Evolutionary conservation across 179 eudicot species (phyloP).

Genomic region (Beta lomatogona): DNA sequence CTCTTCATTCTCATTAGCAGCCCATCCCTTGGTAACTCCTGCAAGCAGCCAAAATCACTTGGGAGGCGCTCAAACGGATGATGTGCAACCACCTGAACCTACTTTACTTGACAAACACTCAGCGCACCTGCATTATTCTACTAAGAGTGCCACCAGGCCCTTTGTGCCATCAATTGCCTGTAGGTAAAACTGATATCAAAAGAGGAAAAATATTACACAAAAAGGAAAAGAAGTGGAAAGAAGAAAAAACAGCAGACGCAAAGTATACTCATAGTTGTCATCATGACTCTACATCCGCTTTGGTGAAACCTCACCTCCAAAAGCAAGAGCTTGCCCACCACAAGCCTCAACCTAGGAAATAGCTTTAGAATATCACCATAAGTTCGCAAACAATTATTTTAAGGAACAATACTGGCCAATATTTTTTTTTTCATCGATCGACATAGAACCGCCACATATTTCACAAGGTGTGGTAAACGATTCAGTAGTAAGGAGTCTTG

Average conservation of each 20-base stretch:
- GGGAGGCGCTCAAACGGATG: not conserved
- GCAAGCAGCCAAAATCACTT: slow-evolving; percentile 25
- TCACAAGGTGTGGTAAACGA: not conserved
- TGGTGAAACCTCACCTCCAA: slow-evolving; percentile 95
- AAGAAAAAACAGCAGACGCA: not conserved
- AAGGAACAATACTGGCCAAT: not conserved
- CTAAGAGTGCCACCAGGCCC: slow-evolving; percentile 86
- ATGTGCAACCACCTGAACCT: not conserved
- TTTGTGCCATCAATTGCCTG: slow-evolving; percentile 94
- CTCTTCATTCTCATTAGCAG: slow-evolving; percentile 94
- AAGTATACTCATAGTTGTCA: slow-evolving; percentile 68
- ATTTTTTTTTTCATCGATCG: not conserved
- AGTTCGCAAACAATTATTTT: not conserved
- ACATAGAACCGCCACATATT: not conserved
- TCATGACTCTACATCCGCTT: slow-evolving; percentile 89
- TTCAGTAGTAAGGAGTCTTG: not conserved
- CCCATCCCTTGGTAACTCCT: slow-evolving; percentile 92
- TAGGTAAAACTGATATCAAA: not conserved
- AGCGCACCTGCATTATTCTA: slow-evolving; percentile 90
- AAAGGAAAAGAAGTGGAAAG: not conserved
- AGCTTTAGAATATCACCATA: not conserved
- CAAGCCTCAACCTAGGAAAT: slow-evolving; percentile 68
- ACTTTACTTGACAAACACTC: not conserved
- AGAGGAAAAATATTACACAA: too few relatives aligned
- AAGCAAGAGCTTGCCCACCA: slow-evolving; percentile 84